Evolutionary conservation across 1,139 yeast species (phyloP).

Genomic region (Geotrichum bryndzae): DNA sequence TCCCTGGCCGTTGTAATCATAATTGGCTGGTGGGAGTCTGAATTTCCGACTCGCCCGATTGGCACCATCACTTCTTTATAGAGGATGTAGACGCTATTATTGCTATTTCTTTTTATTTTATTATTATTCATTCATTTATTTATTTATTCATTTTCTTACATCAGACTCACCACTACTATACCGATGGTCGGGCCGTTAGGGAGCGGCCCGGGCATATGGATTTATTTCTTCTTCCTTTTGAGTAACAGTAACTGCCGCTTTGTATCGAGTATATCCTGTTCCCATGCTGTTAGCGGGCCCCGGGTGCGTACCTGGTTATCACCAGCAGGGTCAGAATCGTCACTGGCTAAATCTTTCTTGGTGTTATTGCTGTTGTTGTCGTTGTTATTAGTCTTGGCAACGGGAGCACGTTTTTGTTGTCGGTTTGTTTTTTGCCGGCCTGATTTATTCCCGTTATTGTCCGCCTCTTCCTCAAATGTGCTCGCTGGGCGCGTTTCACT

Average conservation of each 20-base stretch:
- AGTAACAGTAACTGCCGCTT: constrained; percentile 1
- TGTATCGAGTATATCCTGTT: constrained; percentile 6
- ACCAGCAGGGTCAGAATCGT: neutral
- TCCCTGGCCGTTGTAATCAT: no score
- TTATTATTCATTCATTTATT: no score
- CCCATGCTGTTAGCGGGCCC: constrained; percentile 12
- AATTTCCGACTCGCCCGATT: no score
- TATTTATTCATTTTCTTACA: no score
- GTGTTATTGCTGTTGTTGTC: neutral
- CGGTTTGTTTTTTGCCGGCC: neutral
- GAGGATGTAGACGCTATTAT: no score
- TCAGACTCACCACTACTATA: no score
- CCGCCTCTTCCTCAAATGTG: neutral
- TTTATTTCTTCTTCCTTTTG: neutral
- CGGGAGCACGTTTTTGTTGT: neutral
- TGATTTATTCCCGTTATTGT: neutral
- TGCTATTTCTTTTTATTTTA: no score
- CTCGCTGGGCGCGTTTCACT: neutral
- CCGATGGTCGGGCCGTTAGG: no score
- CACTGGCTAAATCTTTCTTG: neutral
- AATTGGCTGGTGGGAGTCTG: no score
- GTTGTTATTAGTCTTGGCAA: neutral
- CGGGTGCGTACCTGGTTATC: neutral
- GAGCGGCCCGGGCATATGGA: no score
- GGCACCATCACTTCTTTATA: no score